These are phyloP conservation scores for Bondarzewia mesenterica DNA, from an alignment of 1,284 basidiomycete genomes.

Conservation along the genomic window DNA sequence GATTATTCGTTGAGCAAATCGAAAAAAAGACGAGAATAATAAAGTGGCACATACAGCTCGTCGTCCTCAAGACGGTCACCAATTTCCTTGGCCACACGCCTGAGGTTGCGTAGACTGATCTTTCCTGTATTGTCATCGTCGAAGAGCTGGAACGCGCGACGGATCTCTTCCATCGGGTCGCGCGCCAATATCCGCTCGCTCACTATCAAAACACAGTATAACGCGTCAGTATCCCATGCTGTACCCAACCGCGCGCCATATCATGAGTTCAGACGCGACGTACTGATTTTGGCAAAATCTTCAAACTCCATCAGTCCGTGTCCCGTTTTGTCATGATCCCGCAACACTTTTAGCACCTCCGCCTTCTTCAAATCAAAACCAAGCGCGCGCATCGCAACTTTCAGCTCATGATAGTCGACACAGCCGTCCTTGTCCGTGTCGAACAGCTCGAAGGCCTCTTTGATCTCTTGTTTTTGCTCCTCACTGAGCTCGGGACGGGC, in stretches of 20 bases:
- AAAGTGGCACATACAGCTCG: slow-evolving; percentile 70
- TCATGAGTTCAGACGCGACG: slow-evolving; percentile 31
- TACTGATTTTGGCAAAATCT: slow-evolving; percentile 93
- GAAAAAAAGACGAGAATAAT: slow-evolving; percentile 6
- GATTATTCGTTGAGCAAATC: slow-evolving; percentile 8
- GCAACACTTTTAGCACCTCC: slow-evolving; percentile 90
- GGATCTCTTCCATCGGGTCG: slow-evolving; percentile 95
- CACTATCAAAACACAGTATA: slow-evolving; percentile 48
- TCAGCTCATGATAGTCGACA: slow-evolving; percentile 96
- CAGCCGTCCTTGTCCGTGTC: slow-evolving; percentile 98
- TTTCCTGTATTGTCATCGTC: slow-evolving; percentile 96
- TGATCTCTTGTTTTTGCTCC: slow-evolving; percentile 96
- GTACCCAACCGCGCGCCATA: background rate
- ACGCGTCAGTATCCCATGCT: background rate
- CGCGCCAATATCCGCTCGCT: slow-evolving; percentile 87
- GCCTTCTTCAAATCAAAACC: slow-evolving; percentile 99
- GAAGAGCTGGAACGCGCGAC: slow-evolving; percentile 92
- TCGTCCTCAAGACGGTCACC: slow-evolving; percentile 95
- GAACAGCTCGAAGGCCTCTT: slow-evolving; percentile 98
- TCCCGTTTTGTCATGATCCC: slow-evolving; percentile 87
- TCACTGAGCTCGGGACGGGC: slow-evolving; percentile 79
- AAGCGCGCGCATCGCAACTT: slow-evolving; percentile 96
- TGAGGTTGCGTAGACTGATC: slow-evolving; percentile 86
- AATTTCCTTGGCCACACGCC: slow-evolving; percentile 94
- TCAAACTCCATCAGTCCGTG: slow-evolving; percentile 93